Conservation (phyloP, 352 stramenopile species). For the Phytophthora pluvialis region DNA sequence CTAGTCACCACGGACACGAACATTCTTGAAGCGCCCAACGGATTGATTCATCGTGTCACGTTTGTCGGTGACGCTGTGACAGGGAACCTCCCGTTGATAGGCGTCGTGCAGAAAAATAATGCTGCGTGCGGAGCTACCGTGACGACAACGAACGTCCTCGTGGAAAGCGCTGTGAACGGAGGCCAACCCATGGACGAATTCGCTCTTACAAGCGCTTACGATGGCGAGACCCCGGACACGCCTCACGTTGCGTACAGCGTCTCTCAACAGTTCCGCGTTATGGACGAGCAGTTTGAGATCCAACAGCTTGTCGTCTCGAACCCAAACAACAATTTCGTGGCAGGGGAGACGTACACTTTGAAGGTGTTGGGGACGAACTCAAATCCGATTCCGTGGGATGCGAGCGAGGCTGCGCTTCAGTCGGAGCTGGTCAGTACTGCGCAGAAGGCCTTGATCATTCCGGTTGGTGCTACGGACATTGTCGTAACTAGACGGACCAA, state of each 20-base stretch:
- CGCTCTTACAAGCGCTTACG: slow-evolving; percentile 54
- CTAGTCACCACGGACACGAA: slow-evolving; percentile 57
- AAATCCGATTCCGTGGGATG: slow-evolving; percentile 62
- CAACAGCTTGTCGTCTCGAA: slow-evolving; percentile 69
- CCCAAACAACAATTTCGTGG: slow-evolving; percentile 42
- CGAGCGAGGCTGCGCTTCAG: slow-evolving; percentile 46
- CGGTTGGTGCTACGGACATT: slow-evolving; percentile 42
- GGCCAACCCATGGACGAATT: slow-evolving; percentile 44
- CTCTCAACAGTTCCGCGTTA: slow-evolving; percentile 69
- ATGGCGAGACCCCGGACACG: slow-evolving; percentile 51
- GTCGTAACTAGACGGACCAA: slow-evolving; percentile 61
- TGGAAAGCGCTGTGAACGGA: slow-evolving; percentile 34
- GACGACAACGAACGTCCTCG: slow-evolving; percentile 16
- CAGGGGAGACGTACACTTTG: slow-evolving; percentile 50
- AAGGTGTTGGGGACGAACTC: slow-evolving; percentile 42
- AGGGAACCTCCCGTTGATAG: slow-evolving; percentile 52
- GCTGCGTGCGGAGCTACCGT: slow-evolving; percentile 12
- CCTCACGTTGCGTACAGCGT: slow-evolving; percentile 62
- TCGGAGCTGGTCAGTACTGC: not conserved
- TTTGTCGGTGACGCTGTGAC: slow-evolving; percentile 69
- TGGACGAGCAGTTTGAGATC: slow-evolving; percentile 75
- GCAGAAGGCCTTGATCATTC: slow-evolving; percentile 38
- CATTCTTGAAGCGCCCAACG: slow-evolving; percentile 48
- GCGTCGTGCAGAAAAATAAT: slow-evolving; percentile 11
- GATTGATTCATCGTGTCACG: slow-evolving; percentile 69